Conservation (phyloP, 352 stramenopile genomes). For the Pythium phragmiticola region DNA sequence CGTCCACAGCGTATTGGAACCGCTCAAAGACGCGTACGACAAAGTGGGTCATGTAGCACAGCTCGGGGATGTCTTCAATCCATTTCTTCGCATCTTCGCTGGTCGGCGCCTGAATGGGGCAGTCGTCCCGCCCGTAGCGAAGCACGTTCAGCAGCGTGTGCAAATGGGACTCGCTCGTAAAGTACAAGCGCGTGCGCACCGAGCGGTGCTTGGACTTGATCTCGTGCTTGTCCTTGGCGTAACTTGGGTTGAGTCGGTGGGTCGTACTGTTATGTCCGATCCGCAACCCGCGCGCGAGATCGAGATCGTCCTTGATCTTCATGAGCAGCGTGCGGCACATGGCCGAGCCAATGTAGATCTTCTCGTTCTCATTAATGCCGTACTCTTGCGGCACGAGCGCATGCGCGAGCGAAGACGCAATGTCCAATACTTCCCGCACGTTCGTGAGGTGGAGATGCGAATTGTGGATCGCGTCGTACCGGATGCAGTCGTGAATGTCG, state of each 20-base stretch:
- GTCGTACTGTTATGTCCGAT: conserved; percentile 49
- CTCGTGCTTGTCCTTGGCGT: conserved; percentile 74
- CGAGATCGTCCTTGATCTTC: conserved; percentile 87
- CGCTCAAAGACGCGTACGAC: conserved; percentile 98
- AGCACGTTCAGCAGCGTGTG: conserved; percentile 98
- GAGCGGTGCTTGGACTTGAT: conserved; percentile 93
- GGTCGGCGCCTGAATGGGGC: conserved; percentile 49
- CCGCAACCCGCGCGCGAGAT: conserved; percentile 69
- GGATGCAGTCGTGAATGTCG: conserved; percentile 98
- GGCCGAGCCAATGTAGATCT: conserved; percentile 82
- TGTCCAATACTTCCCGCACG: conserved; percentile 93
- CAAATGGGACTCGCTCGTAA: conserved; percentile 99
- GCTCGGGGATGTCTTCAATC: conserved; percentile 92
- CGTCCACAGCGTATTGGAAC: conserved; percentile 56
- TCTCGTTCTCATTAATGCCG: conserved; percentile 86
- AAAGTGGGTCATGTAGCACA: conserved; percentile 99
- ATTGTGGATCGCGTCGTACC: conserved; percentile 99
- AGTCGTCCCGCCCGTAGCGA: conserved; percentile 79
- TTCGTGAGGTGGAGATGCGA: conserved; percentile 91
- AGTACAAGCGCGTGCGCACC: conserved; percentile 99
- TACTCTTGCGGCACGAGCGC: conserved; percentile 88
- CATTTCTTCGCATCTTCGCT: conserved; percentile 78
- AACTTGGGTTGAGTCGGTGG: conserved; percentile 79
- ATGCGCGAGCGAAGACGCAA: conserved; percentile 92
- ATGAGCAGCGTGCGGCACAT: conserved; percentile 88